Conservation (phyloP, 176 grass and related monocot species). For the Miscanthus lutarioriparius region DNA sequence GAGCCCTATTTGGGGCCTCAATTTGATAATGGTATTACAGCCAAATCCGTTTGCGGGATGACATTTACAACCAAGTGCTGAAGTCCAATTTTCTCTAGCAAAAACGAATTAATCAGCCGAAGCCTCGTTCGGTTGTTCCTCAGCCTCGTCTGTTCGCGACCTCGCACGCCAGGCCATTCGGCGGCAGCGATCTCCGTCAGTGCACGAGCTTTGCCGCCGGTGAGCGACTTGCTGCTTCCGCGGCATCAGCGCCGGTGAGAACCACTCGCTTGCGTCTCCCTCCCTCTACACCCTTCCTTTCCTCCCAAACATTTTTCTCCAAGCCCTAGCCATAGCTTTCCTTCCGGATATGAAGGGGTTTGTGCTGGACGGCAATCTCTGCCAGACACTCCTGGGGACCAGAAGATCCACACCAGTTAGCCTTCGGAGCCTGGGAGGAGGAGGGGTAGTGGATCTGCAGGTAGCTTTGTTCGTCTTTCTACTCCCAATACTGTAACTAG, state of each 20-base stretch:
- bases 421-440: neutral
- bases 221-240: neutral
- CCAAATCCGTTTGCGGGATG: no score
- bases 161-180: neutral
- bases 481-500: neutral
- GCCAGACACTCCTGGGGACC: neutral
- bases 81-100: no score
- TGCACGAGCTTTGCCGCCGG: neutral
- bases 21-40: no score
- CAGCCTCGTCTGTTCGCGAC: neutral
- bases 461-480: neutral
- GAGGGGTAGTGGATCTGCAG: neutral
- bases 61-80: no score
- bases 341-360: neutral
- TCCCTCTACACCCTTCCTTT: neutral
- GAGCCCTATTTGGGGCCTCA: no score
- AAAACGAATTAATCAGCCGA: no score
- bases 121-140: no score
- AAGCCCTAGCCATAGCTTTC: neutral
- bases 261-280: neutral
- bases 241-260: neutral
- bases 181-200: neutral
- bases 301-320: neutral
- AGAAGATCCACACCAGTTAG: neutral
- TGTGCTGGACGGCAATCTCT: neutral